Percentiles rank a stretch among this genome's conserved stretches.
These are phyloP conservation scores for Colletotrichum abscissum DNA, from an alignment of 2,329 filamentous ascomycete genomes.

Conservation along the genomic window DNA sequence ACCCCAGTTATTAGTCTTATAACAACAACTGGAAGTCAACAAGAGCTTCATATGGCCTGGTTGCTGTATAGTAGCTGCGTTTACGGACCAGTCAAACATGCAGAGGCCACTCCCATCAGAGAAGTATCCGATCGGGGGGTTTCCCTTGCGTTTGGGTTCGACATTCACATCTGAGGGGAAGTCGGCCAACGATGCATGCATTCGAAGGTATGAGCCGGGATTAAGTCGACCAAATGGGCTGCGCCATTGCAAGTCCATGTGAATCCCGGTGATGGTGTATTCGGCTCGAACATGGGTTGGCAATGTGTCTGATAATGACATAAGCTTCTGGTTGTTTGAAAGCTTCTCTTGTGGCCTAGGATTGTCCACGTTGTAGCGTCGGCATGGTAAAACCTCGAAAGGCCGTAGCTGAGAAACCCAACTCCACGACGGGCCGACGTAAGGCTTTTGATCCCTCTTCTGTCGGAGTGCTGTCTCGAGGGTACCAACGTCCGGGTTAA, in stretches of 20 bases:
- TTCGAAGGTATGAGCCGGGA: background rate
- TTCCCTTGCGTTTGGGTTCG: background rate
- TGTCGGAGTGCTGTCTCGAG: background rate
- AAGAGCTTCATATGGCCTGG: background rate
- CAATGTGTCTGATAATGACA: background rate
- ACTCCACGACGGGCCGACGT: slow-evolving; percentile 12
- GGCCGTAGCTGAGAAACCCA: slow-evolving; percentile 1
- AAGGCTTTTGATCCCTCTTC: background rate
- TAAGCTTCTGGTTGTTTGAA: background rate
- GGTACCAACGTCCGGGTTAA: background rate
- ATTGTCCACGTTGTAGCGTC: background rate
- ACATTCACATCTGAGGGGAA: background rate
- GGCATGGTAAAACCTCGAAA: background rate
- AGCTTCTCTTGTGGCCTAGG: background rate
- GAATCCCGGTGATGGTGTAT: background rate
- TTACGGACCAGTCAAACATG: slow-evolving; percentile 6
- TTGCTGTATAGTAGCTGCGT: background rate
- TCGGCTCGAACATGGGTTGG: background rate
- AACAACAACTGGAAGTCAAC: background rate
- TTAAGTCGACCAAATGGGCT: background rate
- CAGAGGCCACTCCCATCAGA: background rate
- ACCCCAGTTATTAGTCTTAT: background rate
- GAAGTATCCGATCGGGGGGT: background rate
- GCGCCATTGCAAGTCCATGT: background rate
- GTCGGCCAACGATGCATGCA: background rate